phyloP scores from a whole-genome alignment of 225 moss, liverwort and hornwort species.

The Straminergon stramineum region DNA sequence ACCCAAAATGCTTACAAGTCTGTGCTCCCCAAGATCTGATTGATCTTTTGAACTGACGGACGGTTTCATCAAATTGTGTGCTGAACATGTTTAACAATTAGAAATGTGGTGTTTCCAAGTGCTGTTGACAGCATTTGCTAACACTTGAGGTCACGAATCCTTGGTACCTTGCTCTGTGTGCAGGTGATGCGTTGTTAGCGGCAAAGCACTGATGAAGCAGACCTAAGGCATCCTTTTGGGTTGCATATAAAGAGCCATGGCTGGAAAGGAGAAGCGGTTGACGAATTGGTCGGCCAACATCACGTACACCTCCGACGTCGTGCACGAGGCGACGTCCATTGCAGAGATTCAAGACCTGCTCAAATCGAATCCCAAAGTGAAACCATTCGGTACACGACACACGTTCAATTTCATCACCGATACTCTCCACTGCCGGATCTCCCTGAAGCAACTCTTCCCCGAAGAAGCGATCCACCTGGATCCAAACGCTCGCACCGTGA shows the following conservation, averaged over 20 bases:
- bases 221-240: background rate
- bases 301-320: slow-evolving; percentile 3
- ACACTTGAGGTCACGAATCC: background rate
- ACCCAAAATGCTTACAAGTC: background rate
- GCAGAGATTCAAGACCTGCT: slow-evolving; percentile 32
- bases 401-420: slow-evolving; percentile 46
- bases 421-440: slow-evolving; percentile 3
- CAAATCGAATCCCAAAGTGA: slow-evolving; percentile 9
- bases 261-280: background rate
- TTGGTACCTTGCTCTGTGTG: background rate
- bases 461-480: slow-evolving; percentile 6
- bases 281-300: slow-evolving; percentile 46
- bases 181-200: background rate
- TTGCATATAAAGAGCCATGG: background rate
- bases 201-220: background rate
- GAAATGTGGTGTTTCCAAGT: background rate
- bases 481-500: slow-evolving; percentile 7
- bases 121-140: background rate
- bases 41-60: background rate
- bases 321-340: slow-evolving; percentile 24
- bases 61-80: background rate
- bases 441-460: slow-evolving; percentile 4
- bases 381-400: slow-evolving; percentile 24
- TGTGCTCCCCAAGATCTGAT: background rate
- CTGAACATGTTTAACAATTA: background rate